Base-by-base conservation (phyloP, 2,329 filamentous ascomycete genomes). In the Ophiostoma angusticollis region DNA sequence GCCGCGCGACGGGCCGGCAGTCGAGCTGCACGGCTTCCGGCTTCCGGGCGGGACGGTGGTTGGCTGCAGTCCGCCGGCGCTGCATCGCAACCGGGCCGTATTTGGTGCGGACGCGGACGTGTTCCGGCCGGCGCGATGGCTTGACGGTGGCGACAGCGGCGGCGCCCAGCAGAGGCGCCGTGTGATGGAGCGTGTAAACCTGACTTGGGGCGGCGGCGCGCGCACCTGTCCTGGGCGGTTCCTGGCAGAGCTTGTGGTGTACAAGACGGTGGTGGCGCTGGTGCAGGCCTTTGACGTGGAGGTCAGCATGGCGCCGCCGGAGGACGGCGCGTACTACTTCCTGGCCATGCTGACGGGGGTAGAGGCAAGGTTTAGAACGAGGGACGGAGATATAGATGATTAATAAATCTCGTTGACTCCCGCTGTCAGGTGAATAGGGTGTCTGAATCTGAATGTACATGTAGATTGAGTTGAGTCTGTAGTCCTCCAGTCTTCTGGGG, bases 191-290 rank as follows among this genome's bases (percentile, higher is more conserved):
- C 55, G 65, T 12, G 59, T 54, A 35, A 72, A 61, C 42, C 54
- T 74, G 6, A 65, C 58, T 6, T 74, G 67, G 65, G 69, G 69
- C 3, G 68, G 67, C 2, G 67, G 69, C 3, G 58, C 62, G 3
- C 58, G 68, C 24, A 63, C 60, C 0, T 73, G 69, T 41, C 69
- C 69, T 0, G 69, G 69, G 0, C 52, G 64, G 4, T 59, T 68
- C 30, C 52, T 73, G 9, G 69, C 68, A 0, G 68, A 72, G 48
- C 45, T 73, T 40, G 52, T 72, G 2, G 54, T 73, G 0, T 56
- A 54, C 36, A 70, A 68, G 46, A 53, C 60, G 0, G 53, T 71
- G 0, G 51, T 60, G 0, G 51, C 56, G 0, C 42, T 74, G 13
- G 39, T 70, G 3, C 50, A 52, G 5, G 56, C 60, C 30, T 73